These are phyloP conservation scores for Leucoagaricus sp. DNA, from an alignment of 1,284 basidiomycete species.

Conservation along the genomic window DNA sequence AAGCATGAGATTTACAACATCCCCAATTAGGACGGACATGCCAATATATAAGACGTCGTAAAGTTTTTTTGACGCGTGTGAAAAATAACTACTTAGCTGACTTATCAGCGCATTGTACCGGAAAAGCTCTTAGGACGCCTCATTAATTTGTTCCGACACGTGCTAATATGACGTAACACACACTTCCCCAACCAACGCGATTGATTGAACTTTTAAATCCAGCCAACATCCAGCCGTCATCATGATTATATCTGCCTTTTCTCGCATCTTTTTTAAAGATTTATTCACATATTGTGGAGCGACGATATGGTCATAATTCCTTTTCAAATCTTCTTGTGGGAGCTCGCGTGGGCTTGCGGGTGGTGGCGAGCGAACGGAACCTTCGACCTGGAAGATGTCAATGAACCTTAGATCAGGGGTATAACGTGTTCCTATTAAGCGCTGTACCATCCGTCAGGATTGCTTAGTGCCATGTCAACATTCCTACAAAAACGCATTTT, in stretches of 20 bases:
- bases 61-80: no score
- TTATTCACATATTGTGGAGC: no score
- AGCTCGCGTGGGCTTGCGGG: not conserved
- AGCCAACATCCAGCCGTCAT: no score
- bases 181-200: not conserved
- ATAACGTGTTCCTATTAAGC: not conserved
- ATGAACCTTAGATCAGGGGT: constrained; percentile 9
- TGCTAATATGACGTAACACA: not conserved
- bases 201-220: not conserved
- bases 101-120: no score
- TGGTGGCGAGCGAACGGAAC: not conserved
- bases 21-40: no score
- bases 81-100: no score
- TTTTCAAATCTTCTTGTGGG: not conserved
- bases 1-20: no score
- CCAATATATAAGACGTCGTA: no score
- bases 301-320: no score
- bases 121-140: not conserved
- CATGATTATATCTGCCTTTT: no score
- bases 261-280: no score
- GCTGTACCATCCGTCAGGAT: not conserved
- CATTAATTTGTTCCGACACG: not conserved
- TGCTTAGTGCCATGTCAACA: constrained; percentile 3
- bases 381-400: constrained; percentile 5
- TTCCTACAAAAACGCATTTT: constrained; percentile 3